Evolutionary conservation across 768 basidiomycete genomes (phyloP).

Genomic region (Suillus lakei): DNA sequence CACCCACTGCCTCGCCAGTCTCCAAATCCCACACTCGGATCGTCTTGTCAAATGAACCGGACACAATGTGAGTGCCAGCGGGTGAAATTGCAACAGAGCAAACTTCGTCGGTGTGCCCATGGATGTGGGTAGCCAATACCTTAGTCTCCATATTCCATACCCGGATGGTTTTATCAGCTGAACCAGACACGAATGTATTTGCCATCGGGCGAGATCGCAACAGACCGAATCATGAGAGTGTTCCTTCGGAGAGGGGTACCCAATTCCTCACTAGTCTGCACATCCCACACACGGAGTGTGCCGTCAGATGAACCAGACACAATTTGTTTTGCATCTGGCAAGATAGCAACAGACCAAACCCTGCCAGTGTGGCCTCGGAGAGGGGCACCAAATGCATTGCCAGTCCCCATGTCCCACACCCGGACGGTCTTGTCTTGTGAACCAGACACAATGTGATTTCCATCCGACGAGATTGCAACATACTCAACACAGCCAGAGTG

Average conservation of each 20-base stretch:
- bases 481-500: not conserved
- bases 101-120: too few relatives aligned
- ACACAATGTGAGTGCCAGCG: too few relatives aligned
- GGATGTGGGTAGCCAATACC: too few relatives aligned
- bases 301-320: constrained; percentile 2
- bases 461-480: constrained; percentile 1
- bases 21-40: constrained; percentile 3
- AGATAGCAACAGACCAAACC: not conserved
- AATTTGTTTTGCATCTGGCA: not conserved
- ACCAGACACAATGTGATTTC: not conserved
- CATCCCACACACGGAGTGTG: not conserved
- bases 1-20: not conserved
- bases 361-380: too few relatives aligned
- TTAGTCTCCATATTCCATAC: constrained; percentile 7
- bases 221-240: not conserved
- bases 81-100: too few relatives aligned
- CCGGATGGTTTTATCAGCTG: not conserved
- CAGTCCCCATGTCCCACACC: not conserved
- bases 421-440: not conserved
- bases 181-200: not conserved
- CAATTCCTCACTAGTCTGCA: too few relatives aligned
- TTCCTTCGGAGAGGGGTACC: too few relatives aligned
- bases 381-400: too few relatives aligned
- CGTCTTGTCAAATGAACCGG: too few relatives aligned
- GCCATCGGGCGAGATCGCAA: not conserved